Evolutionary conservation across 305 asterid genomes (phyloP).

Genomic region (Fraxinus platypoda): DNA sequence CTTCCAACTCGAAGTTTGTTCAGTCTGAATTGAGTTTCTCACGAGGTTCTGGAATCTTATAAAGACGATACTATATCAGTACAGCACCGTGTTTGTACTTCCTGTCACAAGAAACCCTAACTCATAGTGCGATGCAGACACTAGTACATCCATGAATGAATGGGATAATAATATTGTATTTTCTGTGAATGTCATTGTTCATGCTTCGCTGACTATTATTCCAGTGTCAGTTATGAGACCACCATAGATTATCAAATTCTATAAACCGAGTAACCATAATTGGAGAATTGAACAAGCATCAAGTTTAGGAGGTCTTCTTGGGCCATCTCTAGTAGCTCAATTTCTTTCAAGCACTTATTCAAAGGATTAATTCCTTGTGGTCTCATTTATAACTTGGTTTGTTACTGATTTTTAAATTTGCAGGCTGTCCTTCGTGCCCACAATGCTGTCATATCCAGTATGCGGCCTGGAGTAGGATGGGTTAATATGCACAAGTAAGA

Average conservation of each 20-base stretch:
- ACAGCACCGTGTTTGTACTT: background rate
- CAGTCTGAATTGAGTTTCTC: slow-evolving; percentile 4
- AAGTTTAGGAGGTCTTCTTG: slow-evolving; percentile 17
- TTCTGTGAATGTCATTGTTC: slow-evolving; percentile 12
- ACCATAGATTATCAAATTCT: slow-evolving; percentile 2
- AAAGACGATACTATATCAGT: slow-evolving; percentile 1
- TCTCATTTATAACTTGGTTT: slow-evolving; percentile 7
- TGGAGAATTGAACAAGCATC: slow-evolving; percentile 12
- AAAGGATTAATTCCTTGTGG: background rate
- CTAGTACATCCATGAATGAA: slow-evolving; percentile 6
- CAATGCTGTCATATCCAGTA: slow-evolving; percentile 81
- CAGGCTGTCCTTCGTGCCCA: slow-evolving; percentile 97
- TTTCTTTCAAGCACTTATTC: slow-evolving; percentile 6
- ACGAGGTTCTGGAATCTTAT: background rate
- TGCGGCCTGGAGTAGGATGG: slow-evolving; percentile 92
- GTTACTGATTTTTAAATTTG: slow-evolving; percentile 28
- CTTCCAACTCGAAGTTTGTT: slow-evolving; percentile 5
- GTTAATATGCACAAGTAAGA: slow-evolving; percentile 93
- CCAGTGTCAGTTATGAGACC: slow-evolving; percentile 7
- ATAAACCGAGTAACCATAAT: slow-evolving; percentile 4
- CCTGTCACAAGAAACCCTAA: background rate
- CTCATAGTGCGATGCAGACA: background rate
- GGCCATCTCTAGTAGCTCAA: slow-evolving; percentile 14
- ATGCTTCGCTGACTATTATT: background rate
- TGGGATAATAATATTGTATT: slow-evolving; percentile 7